A percentile compares a stretch with the other conserved stretches of the same genome.
Conservation (phyloP, 1,284 basidiomycete genomes). For the Microbotryum saponariae region DNA sequence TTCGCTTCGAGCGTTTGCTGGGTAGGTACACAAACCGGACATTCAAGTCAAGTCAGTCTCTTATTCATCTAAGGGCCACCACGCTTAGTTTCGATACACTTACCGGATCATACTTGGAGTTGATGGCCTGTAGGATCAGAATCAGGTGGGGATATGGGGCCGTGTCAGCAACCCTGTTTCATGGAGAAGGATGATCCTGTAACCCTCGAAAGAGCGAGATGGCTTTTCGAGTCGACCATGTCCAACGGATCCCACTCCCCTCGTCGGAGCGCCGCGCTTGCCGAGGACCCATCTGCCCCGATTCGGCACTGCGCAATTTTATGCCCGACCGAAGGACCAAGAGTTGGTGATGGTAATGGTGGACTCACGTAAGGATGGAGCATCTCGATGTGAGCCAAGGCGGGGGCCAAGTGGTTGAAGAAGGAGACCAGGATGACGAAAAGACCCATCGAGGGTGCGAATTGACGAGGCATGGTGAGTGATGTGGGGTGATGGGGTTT, state of each 20-base stretch:
- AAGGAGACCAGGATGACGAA: background rate
- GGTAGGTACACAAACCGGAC: too few relatives aligned
- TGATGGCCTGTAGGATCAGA: slow-evolving; percentile 11
- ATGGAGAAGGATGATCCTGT: background rate
- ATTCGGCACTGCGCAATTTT: too few relatives aligned
- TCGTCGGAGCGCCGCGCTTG: too few relatives aligned
- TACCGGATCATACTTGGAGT: slow-evolving; percentile 21
- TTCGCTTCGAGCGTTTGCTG: slow-evolving; percentile 31
- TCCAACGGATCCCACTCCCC: too few relatives aligned
- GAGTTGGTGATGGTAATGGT: too few relatives aligned
- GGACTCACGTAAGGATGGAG: slow-evolving; percentile 19
- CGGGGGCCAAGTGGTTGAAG: background rate
- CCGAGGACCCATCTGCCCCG: too few relatives aligned
- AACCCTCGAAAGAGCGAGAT: background rate
- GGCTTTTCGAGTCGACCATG: too few relatives aligned
- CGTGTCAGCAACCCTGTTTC: background rate
- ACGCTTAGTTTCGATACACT: too few relatives aligned
- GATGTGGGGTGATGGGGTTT: background rate
- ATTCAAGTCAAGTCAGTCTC: too few relatives aligned
- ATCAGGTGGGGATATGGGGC: background rate
- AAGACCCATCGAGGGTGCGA: background rate
- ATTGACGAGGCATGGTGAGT: background rate
- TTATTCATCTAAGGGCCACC: too few relatives aligned
- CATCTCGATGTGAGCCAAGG: slow-evolving; percentile 15
- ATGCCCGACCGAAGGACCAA: too few relatives aligned